These are phyloP conservation scores for Wickerhamomyces kurtzmanii DNA, from an alignment of 805 yeast species.

Conservation along the genomic window DNA sequence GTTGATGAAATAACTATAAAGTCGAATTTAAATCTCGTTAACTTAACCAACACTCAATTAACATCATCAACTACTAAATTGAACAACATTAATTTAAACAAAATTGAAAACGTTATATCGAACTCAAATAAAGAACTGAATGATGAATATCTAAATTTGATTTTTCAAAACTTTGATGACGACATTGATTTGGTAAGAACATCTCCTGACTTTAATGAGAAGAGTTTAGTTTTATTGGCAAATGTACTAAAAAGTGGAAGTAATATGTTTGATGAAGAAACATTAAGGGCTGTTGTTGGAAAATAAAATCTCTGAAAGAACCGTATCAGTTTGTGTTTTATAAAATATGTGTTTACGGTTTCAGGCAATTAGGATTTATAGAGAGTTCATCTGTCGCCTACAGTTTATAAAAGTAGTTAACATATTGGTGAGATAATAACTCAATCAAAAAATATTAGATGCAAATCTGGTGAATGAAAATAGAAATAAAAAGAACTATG, in stretches of 20 bases:
- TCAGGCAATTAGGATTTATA: no score
- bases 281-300: constrained; percentile 11
- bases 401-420: no score
- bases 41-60: constrained; percentile 24
- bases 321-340: no score
- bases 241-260: constrained; percentile 13
- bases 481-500: no score
- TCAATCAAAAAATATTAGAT: no score
- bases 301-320: no score
- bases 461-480: no score
- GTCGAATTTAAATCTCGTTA: constrained; percentile 10
- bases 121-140: constrained; percentile 29
- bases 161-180: constrained; percentile 51
- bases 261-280: constrained; percentile 13
- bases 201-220: constrained; percentile 53
- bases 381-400: no score
- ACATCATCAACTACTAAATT: constrained; percentile 15
- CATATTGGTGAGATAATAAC: no score
- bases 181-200: constrained; percentile 51
- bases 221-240: constrained; percentile 29
- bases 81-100: constrained; percentile 18
- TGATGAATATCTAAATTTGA: constrained; percentile 38
- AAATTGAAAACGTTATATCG: constrained; percentile 18
- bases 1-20: constrained; percentile 2
- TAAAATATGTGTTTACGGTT: no score